Conservation (phyloP, 352 stramenopile species). For the Hyaloperonospora arabidopsidis region DNA sequence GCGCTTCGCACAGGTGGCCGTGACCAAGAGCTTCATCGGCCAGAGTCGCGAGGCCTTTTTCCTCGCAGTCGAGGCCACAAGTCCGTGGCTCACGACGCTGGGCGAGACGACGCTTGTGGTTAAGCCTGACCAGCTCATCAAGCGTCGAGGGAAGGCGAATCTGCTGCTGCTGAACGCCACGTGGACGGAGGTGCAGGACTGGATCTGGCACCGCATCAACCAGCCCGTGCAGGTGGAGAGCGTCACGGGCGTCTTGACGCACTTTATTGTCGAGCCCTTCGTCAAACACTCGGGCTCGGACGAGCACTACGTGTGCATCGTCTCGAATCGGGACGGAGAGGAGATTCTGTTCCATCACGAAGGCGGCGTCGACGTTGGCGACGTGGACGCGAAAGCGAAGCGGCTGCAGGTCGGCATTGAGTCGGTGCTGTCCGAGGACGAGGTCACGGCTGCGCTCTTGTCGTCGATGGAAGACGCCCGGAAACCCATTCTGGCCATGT, state of each 20-base stretch:
- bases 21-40: conserved; percentile 30
- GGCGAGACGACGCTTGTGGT: conserved; percentile 87
- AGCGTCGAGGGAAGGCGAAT: conserved; percentile 92
- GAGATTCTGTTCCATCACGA: conserved; percentile 95
- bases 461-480: conserved; percentile 71
- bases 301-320: conserved; percentile 97
- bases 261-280: conserved; percentile 98
- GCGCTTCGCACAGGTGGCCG: conserved; percentile 64
- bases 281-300: conserved; percentile 87
- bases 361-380: conserved; percentile 92
- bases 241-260: conserved; percentile 88
- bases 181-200: conserved; percentile 88
- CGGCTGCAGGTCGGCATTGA: conserved; percentile 84
- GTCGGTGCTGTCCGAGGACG: conserved; percentile 49
- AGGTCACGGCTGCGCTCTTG: conserved; percentile 71
- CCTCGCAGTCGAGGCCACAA: conserved; percentile 50
- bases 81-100: conserved; percentile 77
- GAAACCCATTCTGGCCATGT: conserved; percentile 79
- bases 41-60: conserved; percentile 58
- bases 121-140: conserved; percentile 98
- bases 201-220: conserved; percentile 91
- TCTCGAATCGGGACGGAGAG: conserved; percentile 90
- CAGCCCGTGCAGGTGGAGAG: conserved; percentile 88
- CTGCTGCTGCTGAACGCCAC: conserved; percentile 92
- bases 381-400: conserved; percentile 92